Evolutionary conservation across 371 early-diverging fungal species (phyloP), one percentile per base, ranked within the genome.

Genomic region (Syncephalis fuscata): DNA sequence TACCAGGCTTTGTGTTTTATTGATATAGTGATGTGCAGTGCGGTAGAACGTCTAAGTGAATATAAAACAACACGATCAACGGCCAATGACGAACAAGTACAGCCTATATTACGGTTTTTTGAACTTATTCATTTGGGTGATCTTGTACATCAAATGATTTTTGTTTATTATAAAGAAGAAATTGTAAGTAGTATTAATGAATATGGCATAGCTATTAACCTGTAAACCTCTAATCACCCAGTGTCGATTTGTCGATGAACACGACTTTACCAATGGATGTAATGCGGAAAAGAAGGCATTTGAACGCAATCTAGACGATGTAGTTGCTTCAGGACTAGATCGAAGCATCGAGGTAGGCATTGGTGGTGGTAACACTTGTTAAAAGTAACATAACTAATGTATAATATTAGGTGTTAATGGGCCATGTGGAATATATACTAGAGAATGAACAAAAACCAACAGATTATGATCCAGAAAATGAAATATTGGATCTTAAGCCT

Each of bases 281-380:
- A 81, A 82, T 58, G 78, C 84, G 50, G 89, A 89, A 50, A 89
- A 88, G 54, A 81, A 83, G 57, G 54, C 66, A 1, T 80, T 88
- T 61, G 90, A 90, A 62, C 68, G 78, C 7, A 39, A 73, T 19
- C 61, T 88, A 24, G 92, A 92, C 57, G 90, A 90, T 48, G 67
- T 73, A 20, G 88, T 91, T 1, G 92, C 90, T 0, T 64, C 68
- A 19, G 90, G 92, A n/a, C 71, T 92, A 74, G 92, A 92, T 65
- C 76, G 79, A 53, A 73, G 83, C 25, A 89, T 92, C 39, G 75
- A 80, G 64, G 69, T 76, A 58, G 39, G 40, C 19, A 41, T 24
- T 39, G 32, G 32, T 7, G 4, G 11, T 32, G 32, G 4, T 32
- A 4, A 32, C 11, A 24, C 3, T 8, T 1, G 16, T n/a, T 21